Evolutionary conservation across 179 eudicot genomes (phyloP), one percentile per base, ranked within the genome.

Genomic region (Actinidia chinensis): DNA sequence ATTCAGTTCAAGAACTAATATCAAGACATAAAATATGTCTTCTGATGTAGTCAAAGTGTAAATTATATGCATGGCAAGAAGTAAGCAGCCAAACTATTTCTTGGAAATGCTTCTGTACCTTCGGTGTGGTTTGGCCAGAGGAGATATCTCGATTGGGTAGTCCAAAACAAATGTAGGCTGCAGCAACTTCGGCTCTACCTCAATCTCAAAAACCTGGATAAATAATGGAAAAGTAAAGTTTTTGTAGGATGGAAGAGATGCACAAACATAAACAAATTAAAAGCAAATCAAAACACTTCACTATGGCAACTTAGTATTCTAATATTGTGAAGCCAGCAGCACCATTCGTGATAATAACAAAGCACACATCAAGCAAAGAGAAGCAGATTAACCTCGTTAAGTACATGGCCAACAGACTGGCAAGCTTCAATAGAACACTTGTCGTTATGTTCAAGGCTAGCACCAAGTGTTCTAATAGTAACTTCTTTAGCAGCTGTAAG

Each of bases 101-200:
- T 33, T 50, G 71, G 22, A 63, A 69, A 65, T 47, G 18, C 42
- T 70, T 68, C 28, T 51, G 52, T 87, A 93, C 98, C 94, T 96
- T 85, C 96, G 84, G 79, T 94, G 98, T 68, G 99, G 99, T 86
- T 96, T 96, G 74, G 99, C 99, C 56, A 96, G 87, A 79, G 99
- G 99, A 79, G 99, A 96, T 86, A 96, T 87, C 87, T 96, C 99
- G 80, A 92, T 71, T 18, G 99, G 99, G 86, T 96, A 96, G 89
- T 96, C 98, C 87, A 96, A 75, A 77, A 96, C 98, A 83, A 96
- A 96, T 69, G 98, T 96, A 48, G 99, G 99, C 82, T 96, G 99
- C 80, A 92, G 60, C 73, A 96, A 90, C 70, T 85, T 88, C 65
- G 98, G 90, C 81, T 96, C 99, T 69, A 96, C 98, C 71, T 85